Base-by-base conservation (phyloP, 805 yeast genomes). In the Candida nemodendra region DNA sequence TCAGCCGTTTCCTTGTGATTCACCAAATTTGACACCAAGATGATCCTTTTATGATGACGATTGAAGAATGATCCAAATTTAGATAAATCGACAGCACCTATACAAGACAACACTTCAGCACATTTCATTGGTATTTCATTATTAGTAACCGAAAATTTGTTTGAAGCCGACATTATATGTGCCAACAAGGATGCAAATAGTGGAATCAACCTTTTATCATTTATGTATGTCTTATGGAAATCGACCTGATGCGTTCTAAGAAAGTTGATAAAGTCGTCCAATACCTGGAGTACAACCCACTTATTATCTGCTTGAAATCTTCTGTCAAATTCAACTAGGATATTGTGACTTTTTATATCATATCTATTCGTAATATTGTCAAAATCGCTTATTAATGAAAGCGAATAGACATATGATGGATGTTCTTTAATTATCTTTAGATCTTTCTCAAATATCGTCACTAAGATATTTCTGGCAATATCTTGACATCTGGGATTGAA, bases 71-170 rank as follows among this genome's bases (percentile, higher is more conserved):
- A 41, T 5, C 59, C 74, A 42, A 80, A 72, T 42, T 73, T 72
- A 32, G 79, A 74, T 4, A 80, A 65, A 54, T 88, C 96, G 9
- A 85, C 54, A 0, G 88, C 78, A 0, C 98, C 98, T 28, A 93
- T 69, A 17, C 79, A 60, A 2, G 95, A 81, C 8, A 93, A 64
- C 22, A 88, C 84, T 35, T 71, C 71, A 0, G 95, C 79, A 52
- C 91, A 78, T 29, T 75, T 69, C 4, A 66, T 64, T 2, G 87
- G 69, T 6, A 89, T 71, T 1, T 65, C 64, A 8, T 66, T 61
- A 46, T 71, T 70, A 3, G 59, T 61, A 9, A 61, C 64, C 44
- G 75, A 74, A 56, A 76, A 83, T 45, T 71, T 76, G 35, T 75
- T 72, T 0, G 85, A 68, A 2, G 79, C 72, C 42, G 76, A 76